Evolutionary conservation across 352 stramenopile species (phyloP), one percentile per base, ranked within the genome.

Genomic region (Pythium volutum): DNA sequence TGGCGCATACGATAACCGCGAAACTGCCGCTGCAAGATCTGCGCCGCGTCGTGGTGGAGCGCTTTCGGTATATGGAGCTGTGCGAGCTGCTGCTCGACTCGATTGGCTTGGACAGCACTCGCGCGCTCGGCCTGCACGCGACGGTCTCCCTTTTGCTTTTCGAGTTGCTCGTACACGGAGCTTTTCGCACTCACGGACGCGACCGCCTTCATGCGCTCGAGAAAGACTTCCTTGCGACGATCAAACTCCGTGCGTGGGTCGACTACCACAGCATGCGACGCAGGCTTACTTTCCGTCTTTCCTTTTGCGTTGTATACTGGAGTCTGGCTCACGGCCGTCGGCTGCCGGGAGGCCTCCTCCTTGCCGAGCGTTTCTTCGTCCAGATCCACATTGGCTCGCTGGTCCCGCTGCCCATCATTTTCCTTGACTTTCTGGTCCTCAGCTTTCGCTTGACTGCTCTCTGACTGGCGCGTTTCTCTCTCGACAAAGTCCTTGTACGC

Each of bases 181-280:
- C 80, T 91, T 41, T 87, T 84, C 43, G 70, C 83, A 48, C 81
- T 92, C 4, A 71, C 56, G 1, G 75, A 77, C 2, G 77, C 81
- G 31, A 91, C 87, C 15, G 75, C 67, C 50, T 92, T 91, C 67
- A 92, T 92, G 59, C 84, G 75, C 27, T 94, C 74, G 42, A 74
- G 59, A 47, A 94, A 94, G 26, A 79, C 59, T 59, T 88, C 70
- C 41, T 91, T 92, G 18, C 84, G 70, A 26, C 77, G 71, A 43
- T 88, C 72, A 50, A 92, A 94, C 52, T 94, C 84, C 2, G 39
- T 59, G 8, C 47, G 62, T 18, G 62, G 23, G 22, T 68, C 62
- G 2, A 51, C 14, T 18, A 22, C 26, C 2, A 15, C 26, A 23
- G 26, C 15, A 34, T 18, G 23, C 38, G 51, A 36, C 27, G 6